Evolutionary conservation across 768 basidiomycete genomes (phyloP).

Genomic region (Lepiota subincarnata): DNA sequence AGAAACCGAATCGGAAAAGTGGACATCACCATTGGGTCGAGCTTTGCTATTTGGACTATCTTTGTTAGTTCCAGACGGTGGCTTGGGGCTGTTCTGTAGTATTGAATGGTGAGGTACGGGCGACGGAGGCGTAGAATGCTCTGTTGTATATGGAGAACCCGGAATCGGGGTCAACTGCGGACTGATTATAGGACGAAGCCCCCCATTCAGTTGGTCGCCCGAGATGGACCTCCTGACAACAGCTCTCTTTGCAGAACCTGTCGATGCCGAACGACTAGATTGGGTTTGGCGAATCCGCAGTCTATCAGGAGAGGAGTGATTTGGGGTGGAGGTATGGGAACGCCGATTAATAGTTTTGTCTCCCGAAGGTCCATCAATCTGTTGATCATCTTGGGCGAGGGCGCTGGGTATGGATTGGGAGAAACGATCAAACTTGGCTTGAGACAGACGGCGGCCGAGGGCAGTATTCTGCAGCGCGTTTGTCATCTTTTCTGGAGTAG

Average conservation of each 20-base stretch:
- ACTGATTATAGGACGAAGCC: constrained; percentile 15
- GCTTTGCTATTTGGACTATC: constrained; percentile 30
- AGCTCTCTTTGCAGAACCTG: constrained; percentile 14
- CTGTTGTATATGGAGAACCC: constrained; percentile 63
- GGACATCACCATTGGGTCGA: constrained; percentile 22
- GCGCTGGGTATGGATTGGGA: constrained; percentile 29
- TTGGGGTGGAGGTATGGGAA: constrained; percentile 29
- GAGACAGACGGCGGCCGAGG: constrained; percentile 13
- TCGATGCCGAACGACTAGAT: constrained; percentile 25
- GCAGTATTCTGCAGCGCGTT: constrained; percentile 14
- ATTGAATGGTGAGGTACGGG: constrained; percentile 34
- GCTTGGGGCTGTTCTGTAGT: constrained; percentile 13
- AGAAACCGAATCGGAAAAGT: constrained; percentile 33
- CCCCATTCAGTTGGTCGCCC: constrained; percentile 11
- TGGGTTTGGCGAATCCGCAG: constrained; percentile 25
- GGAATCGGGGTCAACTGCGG: constrained; percentile 61
- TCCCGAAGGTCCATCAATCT: constrained; percentile 9
- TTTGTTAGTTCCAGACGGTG: constrained; percentile 25
- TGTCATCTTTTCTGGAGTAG: background rate
- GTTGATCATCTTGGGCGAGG: constrained; percentile 24
- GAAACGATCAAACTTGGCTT: constrained; percentile 37
- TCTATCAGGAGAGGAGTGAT: constrained; percentile 22
- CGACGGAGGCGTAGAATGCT: constrained; percentile 55
- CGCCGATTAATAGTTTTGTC: constrained; percentile 24
- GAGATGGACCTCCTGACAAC: constrained; percentile 25